Evolutionary conservation across 495 filamentous ascomycete species (phyloP), one percentile per base, ranked within the genome.

Genomic region (Neurospora sp.): DNA sequence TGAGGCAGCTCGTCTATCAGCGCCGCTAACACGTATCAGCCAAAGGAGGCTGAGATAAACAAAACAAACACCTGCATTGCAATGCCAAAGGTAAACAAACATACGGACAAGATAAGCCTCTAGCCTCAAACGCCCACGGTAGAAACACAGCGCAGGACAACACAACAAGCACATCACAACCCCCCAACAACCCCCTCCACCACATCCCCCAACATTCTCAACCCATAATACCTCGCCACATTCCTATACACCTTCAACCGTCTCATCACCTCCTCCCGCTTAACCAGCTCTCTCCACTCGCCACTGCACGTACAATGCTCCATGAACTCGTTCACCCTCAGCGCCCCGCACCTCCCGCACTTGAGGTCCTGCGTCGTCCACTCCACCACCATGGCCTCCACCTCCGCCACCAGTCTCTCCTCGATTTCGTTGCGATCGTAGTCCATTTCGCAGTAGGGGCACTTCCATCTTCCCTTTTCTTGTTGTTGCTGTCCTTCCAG

Each of bases 291-390:
- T 17, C 82, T 86, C 96, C 96, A 99, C 59, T 82, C 85, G 8
- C 96, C 95, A 69, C 91, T 91, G 83, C 96, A 99, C 37, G 90
- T 91, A 80, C 96, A 99, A 82, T 98, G 95, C 81, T 98, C 96
- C 90, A 94, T 91, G 78, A 98, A 96, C 76, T 97, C 96, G 83
- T 96, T 98, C 48, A 91, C 86, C 80, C 94, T 86, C 41, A 93
- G 75, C 68, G 84, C 82, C 8, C 83, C 82, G 78, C 91, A 94
- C 77, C 89, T 89, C 40, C 78, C 84, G 74, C 96, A 99, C 79
- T 93, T 94, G 65, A 98, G 82, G 80, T 99, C 96, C 85, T 98
- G 96, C 31, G 89, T 91, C 72, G 88, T 87, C 93, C 97, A 98
- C 78, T 90, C 89, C 40, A 91, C 88, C 9, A 94, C 85, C 74